A percentile compares a stretch with the other conserved stretches of the same genome.
Evolutionary conservation across 164 flowering plant genomes (phyloP).

Genomic region (Malania oleifera): DNA sequence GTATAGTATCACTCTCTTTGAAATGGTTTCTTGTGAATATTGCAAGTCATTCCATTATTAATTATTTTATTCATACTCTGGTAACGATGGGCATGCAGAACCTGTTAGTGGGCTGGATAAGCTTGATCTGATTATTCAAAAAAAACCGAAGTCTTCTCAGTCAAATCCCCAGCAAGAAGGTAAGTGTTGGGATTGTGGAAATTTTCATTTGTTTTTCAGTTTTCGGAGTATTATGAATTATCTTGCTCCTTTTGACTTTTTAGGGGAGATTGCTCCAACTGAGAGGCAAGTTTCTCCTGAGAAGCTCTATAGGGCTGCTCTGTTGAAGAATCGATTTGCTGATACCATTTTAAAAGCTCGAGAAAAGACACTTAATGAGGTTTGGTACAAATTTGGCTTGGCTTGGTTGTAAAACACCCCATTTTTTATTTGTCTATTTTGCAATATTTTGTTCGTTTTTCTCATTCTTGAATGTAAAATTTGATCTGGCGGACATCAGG

Average conservation of each 20-base stretch:
- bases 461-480: conserved; percentile 9
- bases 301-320: conserved; percentile 79
- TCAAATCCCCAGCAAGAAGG: not conserved
- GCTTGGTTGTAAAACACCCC: not conserved
- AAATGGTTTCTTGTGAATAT: too few species aligned
- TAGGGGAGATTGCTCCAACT: conserved; percentile 75
- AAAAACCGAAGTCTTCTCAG: not conserved
- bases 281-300: conserved; percentile 87
- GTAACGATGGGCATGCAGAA: too few species aligned
- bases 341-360: conserved; percentile 86
- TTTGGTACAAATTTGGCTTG: conserved; percentile 18
- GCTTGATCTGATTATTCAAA: not conserved
- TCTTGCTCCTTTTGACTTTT: conserved; percentile 38
- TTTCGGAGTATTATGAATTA: conserved; percentile 36
- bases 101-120: not conserved
- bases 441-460: too few species aligned
- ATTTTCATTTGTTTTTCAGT: conserved; percentile 3
- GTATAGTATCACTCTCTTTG: too few species aligned
- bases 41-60: too few species aligned
- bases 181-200: not conserved
- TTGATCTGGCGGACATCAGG: conserved; percentile 35
- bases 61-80: too few species aligned
- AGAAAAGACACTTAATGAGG: conserved; percentile 76
- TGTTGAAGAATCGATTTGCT: conserved; percentile 80
- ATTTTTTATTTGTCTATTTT: conserved; percentile 8